These are phyloP conservation scores for Tylopilus subfusipes DNA, from an alignment of 768 basidiomycete species.

Conservation along the genomic window DNA sequence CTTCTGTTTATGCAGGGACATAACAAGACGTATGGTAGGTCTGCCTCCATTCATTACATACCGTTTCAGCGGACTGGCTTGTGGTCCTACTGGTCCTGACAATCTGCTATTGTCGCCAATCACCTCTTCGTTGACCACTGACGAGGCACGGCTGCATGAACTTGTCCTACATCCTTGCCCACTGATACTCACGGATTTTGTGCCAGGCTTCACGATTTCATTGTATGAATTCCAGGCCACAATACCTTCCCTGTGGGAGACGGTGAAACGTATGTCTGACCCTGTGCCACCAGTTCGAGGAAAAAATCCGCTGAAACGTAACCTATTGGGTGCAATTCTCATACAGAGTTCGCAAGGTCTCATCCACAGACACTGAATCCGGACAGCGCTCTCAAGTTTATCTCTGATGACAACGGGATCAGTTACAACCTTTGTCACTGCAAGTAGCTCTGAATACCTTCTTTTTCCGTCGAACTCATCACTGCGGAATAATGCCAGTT, in stretches of 20 bases:
- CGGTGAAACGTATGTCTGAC: constrained; percentile 47
- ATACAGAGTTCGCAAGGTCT: constrained; percentile 23
- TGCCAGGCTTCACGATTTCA: constrained; percentile 57
- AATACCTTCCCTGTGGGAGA: constrained; percentile 60
- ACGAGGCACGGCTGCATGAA: background rate
- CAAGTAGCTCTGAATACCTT: constrained; percentile 26
- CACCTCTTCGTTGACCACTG: background rate
- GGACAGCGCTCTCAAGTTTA: constrained; percentile 55
- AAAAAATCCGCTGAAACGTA: constrained; percentile 34
- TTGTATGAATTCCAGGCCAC: constrained; percentile 61
- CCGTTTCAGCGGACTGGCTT: background rate
- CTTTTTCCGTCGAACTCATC: background rate
- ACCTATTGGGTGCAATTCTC: background rate
- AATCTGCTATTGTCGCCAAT: no score
- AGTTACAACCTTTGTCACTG: constrained; percentile 67
- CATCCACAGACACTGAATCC: constrained; percentile 51
- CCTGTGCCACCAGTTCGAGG: constrained; percentile 25
- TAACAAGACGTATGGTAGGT: constrained; percentile 50
- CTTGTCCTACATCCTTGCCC: background rate
- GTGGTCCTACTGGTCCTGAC: no score
- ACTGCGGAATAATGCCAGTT: constrained; percentile 41
- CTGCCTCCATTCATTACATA: background rate
- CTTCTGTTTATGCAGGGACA: constrained; percentile 55
- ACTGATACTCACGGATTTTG: background rate
- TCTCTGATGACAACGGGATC: constrained; percentile 62